These are phyloP conservation scores for Podosphaera xanthii DNA, from an alignment of 2,329 filamentous ascomycete genomes.

Conservation along the genomic window DNA sequence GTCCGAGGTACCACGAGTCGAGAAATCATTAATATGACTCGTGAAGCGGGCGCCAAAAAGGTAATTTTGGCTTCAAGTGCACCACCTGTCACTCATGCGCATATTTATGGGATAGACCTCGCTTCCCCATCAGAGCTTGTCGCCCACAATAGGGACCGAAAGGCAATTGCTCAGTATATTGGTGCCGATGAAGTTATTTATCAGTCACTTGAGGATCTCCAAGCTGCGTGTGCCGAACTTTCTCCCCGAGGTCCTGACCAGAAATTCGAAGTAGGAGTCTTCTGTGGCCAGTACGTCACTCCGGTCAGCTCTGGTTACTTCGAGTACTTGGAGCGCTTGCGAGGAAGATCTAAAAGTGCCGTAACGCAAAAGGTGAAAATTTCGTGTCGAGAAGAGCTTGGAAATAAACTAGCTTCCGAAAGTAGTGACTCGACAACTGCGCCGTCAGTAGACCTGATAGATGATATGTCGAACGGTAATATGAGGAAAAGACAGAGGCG, in stretches of 20 bases:
- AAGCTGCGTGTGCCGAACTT: conserved; percentile 52
- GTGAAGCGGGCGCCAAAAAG: conserved; percentile 59
- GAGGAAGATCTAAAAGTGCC: conserved; percentile 32
- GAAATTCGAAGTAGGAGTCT: conserved; percentile 77
- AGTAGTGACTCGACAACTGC: conserved; percentile 2
- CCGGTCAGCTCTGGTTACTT: conserved; percentile 63
- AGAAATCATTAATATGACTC: conserved; percentile 65
- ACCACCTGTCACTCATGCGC: conserved; percentile 62
- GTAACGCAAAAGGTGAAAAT: conserved; percentile 34
- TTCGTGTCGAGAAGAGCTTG: conserved; percentile 38
- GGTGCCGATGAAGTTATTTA: conserved; percentile 58
- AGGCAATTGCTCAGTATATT: conserved; percentile 41
- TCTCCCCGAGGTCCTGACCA: conserved; percentile 33
- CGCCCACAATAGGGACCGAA: conserved; percentile 39
- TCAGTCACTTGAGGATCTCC: conserved; percentile 57
- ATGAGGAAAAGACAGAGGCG: conserved; percentile 13
- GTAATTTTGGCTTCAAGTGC: conserved; percentile 68
- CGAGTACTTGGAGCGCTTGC: conserved; percentile 48
- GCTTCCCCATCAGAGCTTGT: conserved; percentile 49
- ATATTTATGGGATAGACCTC: conserved; percentile 67
- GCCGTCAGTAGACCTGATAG: conserved; percentile 3
- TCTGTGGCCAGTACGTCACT: conserved; percentile 72
- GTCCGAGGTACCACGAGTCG: conserved; percentile 66
- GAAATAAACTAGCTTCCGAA: conserved; percentile 31
- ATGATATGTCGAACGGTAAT: conserved; percentile 8